Evolutionary conservation across 2,329 filamentous ascomycete species (phyloP), one percentile per base, ranked within the genome.

Genomic region (Coniosporium tulheliwenetii): DNA sequence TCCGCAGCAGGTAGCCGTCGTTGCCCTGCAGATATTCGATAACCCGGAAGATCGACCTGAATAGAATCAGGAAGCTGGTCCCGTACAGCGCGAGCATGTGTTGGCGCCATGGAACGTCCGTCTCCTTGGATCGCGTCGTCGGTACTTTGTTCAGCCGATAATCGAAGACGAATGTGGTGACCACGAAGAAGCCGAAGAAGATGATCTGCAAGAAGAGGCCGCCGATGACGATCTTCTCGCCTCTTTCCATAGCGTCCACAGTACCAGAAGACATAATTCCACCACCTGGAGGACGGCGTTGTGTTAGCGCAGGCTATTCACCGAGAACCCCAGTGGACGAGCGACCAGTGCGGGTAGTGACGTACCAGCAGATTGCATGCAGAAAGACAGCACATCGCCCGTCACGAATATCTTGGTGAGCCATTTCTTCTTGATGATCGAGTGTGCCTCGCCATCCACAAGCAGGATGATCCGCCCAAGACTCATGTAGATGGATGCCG

Each of bases 161-260:
- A 39, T 59, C 48, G 45, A 56, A 60, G 39, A 57, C 37, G 1
- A 44, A 43, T 4, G 49, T 51, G 12, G 49, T 43, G 29, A 56
- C 14, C 44, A 66, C 60, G 56, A 73, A 73, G 41, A 69, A 60
- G 10, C 61, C 54, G 50, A 73, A 73, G 48, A 69, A 67, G 41
- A 60, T 39, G 42, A 73, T 57, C 45, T 75, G 69, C 33, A 73
- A 51, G 12, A 65, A 55, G 5, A 74, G 57, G 1, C 70, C 70
- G 7, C 50, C 61, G 14, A 73, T 51, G 35, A 73, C 60, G 41
- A 72, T 56, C 41, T 58, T 57, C 30, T 65, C 54, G 40, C 63
- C 62, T 4, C 54, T 58, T 14, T 60, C 48, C 2, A 52, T 44
- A 34, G 56, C 52, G 10, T 41, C 43, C 8, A 43, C 15, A 1